A percentile compares a stretch with the other conserved stretches of the same genome.
Evolutionary conservation across 768 basidiomycete genomes (phyloP).

Genomic region (Suillus alpinus): DNA sequence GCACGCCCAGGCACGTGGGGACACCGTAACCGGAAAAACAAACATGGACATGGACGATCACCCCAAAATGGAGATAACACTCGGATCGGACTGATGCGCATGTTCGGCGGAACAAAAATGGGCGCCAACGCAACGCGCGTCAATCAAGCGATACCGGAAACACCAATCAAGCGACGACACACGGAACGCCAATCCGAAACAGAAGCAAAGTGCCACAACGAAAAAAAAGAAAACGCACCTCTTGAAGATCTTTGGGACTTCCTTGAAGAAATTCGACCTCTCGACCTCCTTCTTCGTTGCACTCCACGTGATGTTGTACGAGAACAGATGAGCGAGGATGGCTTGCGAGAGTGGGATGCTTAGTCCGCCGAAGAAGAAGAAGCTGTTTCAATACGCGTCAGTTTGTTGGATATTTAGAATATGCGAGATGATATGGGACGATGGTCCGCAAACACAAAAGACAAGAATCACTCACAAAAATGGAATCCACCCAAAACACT

Average conservation of each 20-base stretch:
- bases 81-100: not conserved
- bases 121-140: slow-evolving; percentile 28
- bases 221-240: slow-evolving; percentile 37
- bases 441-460: too few relatives aligned
- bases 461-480: slow-evolving; percentile 42
- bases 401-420: too few relatives aligned
- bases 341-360: slow-evolving; percentile 52
- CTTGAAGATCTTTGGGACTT: slow-evolving; percentile 79
- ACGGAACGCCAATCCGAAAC: not conserved
- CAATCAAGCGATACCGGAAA: not conserved
- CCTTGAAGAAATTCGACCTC: slow-evolving; percentile 86
- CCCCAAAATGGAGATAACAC: slow-evolving; percentile 17
- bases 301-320: slow-evolving; percentile 57
- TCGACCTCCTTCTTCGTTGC: slow-evolving; percentile 81
- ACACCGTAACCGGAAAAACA: not conserved
- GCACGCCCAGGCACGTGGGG: not conserved
- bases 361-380: slow-evolving; percentile 60
- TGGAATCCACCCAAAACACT: slow-evolving; percentile 28
- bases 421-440: too few relatives aligned
- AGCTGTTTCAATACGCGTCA: slow-evolving; percentile 9
- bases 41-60: not conserved
- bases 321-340: slow-evolving; percentile 53
- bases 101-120: not conserved
- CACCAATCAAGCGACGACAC: not conserved
- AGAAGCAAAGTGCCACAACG: not conserved